phyloP scores from a whole-genome alignment of 1,139 yeast genomes.

The Zygosaccharomyces sapae region DNA sequence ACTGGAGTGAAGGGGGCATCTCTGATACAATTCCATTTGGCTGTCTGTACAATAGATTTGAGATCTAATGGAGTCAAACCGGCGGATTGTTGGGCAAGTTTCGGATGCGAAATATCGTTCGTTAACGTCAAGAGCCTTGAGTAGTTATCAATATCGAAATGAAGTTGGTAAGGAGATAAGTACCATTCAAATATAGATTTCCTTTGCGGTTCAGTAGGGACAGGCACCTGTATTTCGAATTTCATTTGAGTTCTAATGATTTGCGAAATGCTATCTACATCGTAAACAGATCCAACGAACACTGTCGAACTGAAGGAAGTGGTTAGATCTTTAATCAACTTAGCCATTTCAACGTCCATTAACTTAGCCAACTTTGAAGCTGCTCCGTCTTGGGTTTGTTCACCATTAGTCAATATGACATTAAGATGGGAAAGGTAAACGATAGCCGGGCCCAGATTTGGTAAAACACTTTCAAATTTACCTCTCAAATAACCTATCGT shows the following conservation, averaged over 20 bases:
- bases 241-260: constrained; percentile 63
- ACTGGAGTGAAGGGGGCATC: constrained; percentile 23
- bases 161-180: constrained; percentile 34
- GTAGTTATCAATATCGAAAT: constrained; percentile 6
- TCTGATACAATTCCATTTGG: constrained; percentile 55
- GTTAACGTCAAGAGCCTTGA: constrained; percentile 31
- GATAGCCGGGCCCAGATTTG: constrained; percentile 39
- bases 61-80: constrained; percentile 88
- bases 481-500: constrained; percentile 77
- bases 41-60: constrained; percentile 61
- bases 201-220: constrained; percentile 78
- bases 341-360: constrained; percentile 55
- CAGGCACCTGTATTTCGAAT: constrained; percentile 71
- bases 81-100: constrained; percentile 81
- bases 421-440: constrained; percentile 73
- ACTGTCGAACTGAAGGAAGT: constrained; percentile 42
- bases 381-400: constrained; percentile 54
- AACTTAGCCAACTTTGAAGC: constrained; percentile 41
- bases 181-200: constrained; percentile 52
- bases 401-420: constrained; percentile 62
- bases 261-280: constrained; percentile 66
- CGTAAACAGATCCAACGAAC: constrained; percentile 66
- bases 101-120: constrained; percentile 53
- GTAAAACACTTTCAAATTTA: constrained; percentile 59
- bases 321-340: constrained; percentile 55